These are phyloP conservation scores for Cafeteria roenbergensis DNA, from an alignment of 108 stramenopile species.

Conservation along the genomic window DNA sequence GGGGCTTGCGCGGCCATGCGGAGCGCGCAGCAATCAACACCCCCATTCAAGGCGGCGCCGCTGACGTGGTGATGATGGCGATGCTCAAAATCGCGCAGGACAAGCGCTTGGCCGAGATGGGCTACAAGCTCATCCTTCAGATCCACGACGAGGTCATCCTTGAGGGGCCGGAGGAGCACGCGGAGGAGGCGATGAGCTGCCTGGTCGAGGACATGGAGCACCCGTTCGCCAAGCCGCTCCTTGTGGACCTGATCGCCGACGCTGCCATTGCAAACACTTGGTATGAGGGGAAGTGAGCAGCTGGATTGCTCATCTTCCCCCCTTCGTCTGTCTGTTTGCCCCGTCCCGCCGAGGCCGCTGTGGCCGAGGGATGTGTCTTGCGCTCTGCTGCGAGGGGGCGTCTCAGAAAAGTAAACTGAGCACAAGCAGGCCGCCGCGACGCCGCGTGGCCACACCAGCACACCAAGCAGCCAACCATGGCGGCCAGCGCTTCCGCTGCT, in stretches of 20 bases:
- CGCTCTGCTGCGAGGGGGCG: no score
- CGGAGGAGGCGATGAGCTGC: conserved; percentile 75
- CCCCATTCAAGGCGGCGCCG: conserved; percentile 96
- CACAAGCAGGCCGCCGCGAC: no score
- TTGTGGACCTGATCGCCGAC: conserved; percentile 82
- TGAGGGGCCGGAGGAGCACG: conserved; percentile 92
- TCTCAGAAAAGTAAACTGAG: no score
- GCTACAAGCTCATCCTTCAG: conserved; percentile 91
- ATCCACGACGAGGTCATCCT: conserved; percentile 96
- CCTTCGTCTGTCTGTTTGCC: no score
- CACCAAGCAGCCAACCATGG: no score
- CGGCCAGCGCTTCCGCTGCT: no score
- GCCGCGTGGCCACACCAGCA: no score
- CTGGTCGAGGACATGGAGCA: conserved; percentile 80
- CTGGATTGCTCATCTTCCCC: no score
- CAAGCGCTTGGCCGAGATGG: conserved; percentile 57
- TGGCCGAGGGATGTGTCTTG: no score
- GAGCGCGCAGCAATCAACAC: conserved; percentile 94
- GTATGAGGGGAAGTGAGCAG: conserved; percentile 85
- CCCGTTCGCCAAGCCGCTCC: conserved; percentile 70
- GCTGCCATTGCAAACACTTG: conserved; percentile 75
- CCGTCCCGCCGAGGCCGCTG: no score
- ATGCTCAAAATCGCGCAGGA: conserved; percentile 85
- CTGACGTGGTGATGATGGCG: conserved; percentile 97
- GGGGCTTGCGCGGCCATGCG: conserved; percentile 52